These are phyloP conservation scores for Ganoderma boninense DNA, from an alignment of 1,284 basidiomycete species.

Conservation along the genomic window DNA sequence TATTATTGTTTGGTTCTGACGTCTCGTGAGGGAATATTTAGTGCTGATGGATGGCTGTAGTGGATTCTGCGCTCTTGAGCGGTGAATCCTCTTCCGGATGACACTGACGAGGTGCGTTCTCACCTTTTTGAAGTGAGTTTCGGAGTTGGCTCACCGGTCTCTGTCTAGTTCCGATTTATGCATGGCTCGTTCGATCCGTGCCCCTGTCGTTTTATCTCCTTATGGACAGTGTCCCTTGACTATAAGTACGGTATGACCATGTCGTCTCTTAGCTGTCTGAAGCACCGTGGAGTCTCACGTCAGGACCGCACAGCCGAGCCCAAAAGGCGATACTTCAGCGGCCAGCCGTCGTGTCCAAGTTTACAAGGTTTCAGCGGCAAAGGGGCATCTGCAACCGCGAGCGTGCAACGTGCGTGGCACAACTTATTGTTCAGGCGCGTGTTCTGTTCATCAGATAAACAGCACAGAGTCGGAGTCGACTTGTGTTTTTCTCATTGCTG, in stretches of 20 bases:
- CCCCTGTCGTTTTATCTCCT: background rate
- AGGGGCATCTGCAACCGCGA: background rate
- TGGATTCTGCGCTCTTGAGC: background rate
- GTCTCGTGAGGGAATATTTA: background rate
- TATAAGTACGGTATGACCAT: background rate
- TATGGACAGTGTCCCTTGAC: too few species aligned
- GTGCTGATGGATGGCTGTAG: background rate
- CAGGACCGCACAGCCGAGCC: background rate
- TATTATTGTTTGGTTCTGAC: background rate
- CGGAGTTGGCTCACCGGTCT: background rate
- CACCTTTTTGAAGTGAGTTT: background rate
- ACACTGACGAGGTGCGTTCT: background rate
- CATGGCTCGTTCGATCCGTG: background rate
- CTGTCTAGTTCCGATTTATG: background rate
- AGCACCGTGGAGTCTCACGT: background rate
- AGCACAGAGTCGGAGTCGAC: background rate
- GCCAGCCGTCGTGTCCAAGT: background rate
- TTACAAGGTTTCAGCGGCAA: background rate
- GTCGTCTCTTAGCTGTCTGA: background rate
- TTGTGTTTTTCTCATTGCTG: background rate
- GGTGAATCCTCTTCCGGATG: background rate
- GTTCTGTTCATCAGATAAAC: background rate
- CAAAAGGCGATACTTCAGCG: too few species aligned
- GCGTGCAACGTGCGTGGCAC: background rate
- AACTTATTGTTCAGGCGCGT: background rate